Base-by-base conservation (phyloP, 2,329 filamentous ascomycete genomes). In the Sclerotinia sclerotiorum region DNA sequence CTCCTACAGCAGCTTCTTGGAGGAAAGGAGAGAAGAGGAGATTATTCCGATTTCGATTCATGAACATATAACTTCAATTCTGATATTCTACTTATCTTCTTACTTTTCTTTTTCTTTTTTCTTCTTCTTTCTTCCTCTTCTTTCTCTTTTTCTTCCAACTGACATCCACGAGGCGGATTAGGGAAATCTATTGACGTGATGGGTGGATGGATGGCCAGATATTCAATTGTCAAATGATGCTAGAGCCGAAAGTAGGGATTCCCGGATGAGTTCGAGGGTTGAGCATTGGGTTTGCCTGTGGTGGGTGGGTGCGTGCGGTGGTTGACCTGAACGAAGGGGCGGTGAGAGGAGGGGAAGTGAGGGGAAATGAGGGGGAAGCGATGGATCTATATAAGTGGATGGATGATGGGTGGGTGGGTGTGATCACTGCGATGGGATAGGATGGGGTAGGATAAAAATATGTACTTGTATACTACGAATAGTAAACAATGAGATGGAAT, bases 21-120 rank as follows among this genome's bases (percentile, higher is more conserved):
- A 8, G 39, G 24, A n/a, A 44, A 19, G 24, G 35, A 17, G 10
- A 44, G 54, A 7, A 27, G 35, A 58, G 54, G 19, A 27, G 15
- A 17, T 42, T 17, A 17, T 42, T 27, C 29, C 39, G 5, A 24
- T 39, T 51, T 62, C 46, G n/a, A 62, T 39, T 62, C n/a, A 62
- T 62, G 60, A 62, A 62, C 29, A 62, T 51, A 39, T 24, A 62
- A 51, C 42, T 58, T 62, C 55, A 24, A 39, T 42, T 24, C 13
- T 8, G 44, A 49, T 48, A 21, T 35, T 55, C 4, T 35, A n/a
- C 19, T n/a, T n/a, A 8, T 29, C 7, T 27, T 27, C 10, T 21
- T 21, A 3, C n/a, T 51, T 51, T 5, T 52, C 13, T 52, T 52
- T 10, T 54, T 29, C 3, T 54, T 8, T 17, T 11, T 54, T 10